These are phyloP conservation scores for Tetrapisispora nanseiensis DNA, from an alignment of 805 yeast genomes.

Conservation along the genomic window DNA sequence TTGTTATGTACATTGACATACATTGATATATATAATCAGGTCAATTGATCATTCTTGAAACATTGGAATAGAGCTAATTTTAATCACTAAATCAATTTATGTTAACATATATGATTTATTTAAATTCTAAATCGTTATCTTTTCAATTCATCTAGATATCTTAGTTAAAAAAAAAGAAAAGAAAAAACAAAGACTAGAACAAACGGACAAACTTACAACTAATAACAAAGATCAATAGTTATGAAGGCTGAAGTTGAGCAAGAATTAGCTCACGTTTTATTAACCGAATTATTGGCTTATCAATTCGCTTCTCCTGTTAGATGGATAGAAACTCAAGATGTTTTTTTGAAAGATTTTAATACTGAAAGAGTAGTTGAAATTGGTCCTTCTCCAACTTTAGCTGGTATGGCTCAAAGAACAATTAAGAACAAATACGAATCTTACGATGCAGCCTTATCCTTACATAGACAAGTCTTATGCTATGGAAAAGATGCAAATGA, in stretches of 20 bases:
- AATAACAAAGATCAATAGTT: conserved; percentile 8
- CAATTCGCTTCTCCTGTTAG: conserved; percentile 99
- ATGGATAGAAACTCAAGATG: conserved; percentile 99
- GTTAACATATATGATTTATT: no score
- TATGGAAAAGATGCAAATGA: conserved; percentile 94
- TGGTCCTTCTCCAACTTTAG: conserved; percentile 97
- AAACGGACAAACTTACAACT: no score
- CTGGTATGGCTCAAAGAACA: conserved; percentile 98
- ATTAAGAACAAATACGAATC: conserved; percentile 89
- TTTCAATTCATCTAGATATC: no score
- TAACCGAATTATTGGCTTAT: conserved; percentile 94
- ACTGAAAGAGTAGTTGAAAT: conserved; percentile 97
- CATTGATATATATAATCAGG: no score
- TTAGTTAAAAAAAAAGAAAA: no score
- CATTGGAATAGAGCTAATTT: no score
- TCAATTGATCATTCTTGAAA: no score
- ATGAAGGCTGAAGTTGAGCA: conserved; percentile 89
- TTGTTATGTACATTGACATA: no score
- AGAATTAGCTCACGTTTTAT: conserved; percentile 87
- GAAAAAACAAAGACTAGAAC: no score
- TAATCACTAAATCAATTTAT: no score
- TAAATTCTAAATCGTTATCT: no score
- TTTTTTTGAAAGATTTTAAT: conserved; percentile 83
- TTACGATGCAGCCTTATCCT: conserved; percentile 85
- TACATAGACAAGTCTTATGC: conserved; percentile 86